Evolutionary conservation across 1,139 yeast genomes (phyloP).

Genomic region (Debaryomycetaceae sp.): DNA sequence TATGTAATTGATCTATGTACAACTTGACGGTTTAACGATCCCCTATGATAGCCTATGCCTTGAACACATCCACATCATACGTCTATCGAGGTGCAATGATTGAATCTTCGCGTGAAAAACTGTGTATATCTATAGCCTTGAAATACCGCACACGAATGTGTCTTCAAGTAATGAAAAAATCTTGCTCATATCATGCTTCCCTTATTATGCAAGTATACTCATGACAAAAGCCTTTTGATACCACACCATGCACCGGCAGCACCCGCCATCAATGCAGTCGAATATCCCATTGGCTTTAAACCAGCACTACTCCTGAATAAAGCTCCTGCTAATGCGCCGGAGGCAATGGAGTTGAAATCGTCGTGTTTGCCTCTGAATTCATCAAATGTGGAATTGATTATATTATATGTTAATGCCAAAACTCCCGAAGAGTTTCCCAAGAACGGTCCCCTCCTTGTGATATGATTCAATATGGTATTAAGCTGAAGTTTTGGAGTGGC

Average conservation of each 20-base stretch:
- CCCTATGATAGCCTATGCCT: background rate
- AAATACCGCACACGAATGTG: background rate
- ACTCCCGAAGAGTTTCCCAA: conserved; percentile 95
- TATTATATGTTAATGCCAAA: conserved; percentile 81
- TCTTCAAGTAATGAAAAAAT: background rate
- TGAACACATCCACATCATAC: background rate
- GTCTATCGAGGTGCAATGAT: too few species aligned
- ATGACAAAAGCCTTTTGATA: conserved; percentile 51
- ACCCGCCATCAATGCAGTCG: conserved; percentile 80
- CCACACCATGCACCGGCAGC: conserved; percentile 96
- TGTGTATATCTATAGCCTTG: background rate
- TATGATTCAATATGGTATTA: conserved; percentile 85
- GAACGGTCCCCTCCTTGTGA: conserved; percentile 94
- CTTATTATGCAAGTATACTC: conserved; percentile 2
- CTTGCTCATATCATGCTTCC: background rate
- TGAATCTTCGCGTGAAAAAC: too few species aligned
- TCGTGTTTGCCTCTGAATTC: conserved; percentile 85
- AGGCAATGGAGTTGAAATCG: conserved; percentile 72
- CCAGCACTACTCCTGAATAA: conserved; percentile 86
- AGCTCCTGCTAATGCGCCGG: conserved; percentile 94
- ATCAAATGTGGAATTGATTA: conserved; percentile 78
- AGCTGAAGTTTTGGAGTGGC: conserved; percentile 76
- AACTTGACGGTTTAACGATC: background rate
- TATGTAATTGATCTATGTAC: conserved; percentile 2
- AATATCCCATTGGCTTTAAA: conserved; percentile 78